Conservation (phyloP, 257 asterid species). For the Fraxinus excelsior region DNA sequence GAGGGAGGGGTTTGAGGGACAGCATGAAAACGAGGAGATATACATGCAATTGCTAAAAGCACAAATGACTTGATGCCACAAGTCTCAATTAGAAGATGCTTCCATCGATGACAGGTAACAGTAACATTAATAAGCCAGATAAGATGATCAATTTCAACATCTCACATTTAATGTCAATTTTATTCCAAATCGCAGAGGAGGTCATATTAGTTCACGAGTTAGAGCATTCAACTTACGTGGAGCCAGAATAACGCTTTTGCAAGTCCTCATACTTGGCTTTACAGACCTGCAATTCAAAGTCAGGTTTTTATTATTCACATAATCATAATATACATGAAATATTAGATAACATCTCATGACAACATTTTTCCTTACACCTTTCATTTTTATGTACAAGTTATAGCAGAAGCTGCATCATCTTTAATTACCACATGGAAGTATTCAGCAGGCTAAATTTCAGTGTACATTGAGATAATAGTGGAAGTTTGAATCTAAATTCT, state of each 20-base stretch:
- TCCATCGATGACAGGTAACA: neutral
- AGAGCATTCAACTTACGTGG: slow-evolving; percentile 53
- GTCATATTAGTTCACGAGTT: slow-evolving; percentile 7
- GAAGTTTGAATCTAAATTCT: no score
- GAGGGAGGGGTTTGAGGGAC: neutral
- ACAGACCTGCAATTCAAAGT: slow-evolving; percentile 66
- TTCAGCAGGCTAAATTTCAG: neutral
- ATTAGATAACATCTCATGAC: neutral
- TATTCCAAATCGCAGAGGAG: slow-evolving; percentile 6
- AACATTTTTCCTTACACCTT: neutral
- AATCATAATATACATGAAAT: slow-evolving; percentile 10
- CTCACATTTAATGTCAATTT: neutral
- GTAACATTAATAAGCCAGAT: neutral
- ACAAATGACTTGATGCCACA: slow-evolving; percentile 1
- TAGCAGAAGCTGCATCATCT: neutral
- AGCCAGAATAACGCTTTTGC: slow-evolving; percentile 66
- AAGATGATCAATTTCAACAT: neutral
- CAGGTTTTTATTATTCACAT: slow-evolving; percentile 20
- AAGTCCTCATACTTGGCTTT: slow-evolving; percentile 73
- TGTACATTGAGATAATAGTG: neutral
- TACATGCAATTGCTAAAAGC: neutral
- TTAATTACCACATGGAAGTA: neutral
- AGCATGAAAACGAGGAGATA: neutral
- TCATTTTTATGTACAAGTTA: neutral
- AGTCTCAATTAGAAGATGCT: neutral